These are phyloP conservation scores for Candida dajiaensis DNA, from an alignment of 805 yeast species.

Conservation along the genomic window DNA sequence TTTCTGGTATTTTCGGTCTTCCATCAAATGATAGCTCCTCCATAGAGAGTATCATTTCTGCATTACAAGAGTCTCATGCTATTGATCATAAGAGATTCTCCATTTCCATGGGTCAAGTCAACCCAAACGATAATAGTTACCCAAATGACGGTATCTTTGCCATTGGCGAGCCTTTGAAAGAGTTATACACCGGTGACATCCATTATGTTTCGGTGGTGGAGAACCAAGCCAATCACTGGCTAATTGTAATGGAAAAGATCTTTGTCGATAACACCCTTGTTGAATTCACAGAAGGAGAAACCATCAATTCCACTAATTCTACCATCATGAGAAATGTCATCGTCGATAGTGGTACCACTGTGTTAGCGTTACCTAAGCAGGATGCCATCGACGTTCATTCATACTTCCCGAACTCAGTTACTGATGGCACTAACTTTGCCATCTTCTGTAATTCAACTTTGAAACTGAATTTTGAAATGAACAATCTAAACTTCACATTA, in stretches of 20 bases:
- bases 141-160: slow-evolving; percentile 37
- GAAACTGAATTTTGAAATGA: slow-evolving; percentile 36
- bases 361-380: slow-evolving; percentile 45
- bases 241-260: slow-evolving; percentile 35
- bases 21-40: slow-evolving; percentile 38
- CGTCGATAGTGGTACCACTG: slow-evolving; percentile 64
- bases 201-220: slow-evolving; percentile 32
- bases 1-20: slow-evolving; percentile 58
- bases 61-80: slow-evolving; percentile 28
- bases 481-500: slow-evolving; percentile 39
- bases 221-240: slow-evolving; percentile 43
- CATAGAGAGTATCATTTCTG: slow-evolving; percentile 36
- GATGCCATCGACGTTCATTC: slow-evolving; percentile 53
- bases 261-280: slow-evolving; percentile 30
- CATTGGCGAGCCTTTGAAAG: slow-evolving; percentile 34
- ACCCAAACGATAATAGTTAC: slow-evolving; percentile 18
- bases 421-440: slow-evolving; percentile 62
- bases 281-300: slow-evolving; percentile 25
- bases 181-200: slow-evolving; percentile 36
- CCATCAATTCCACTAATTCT: slow-evolving; percentile 6
- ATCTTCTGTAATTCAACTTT: slow-evolving; percentile 47
- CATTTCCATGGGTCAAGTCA: slow-evolving; percentile 34
- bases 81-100: slow-evolving; percentile 37
- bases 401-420: slow-evolving; percentile 40
- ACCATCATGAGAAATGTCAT: slow-evolving; percentile 35